Conservation (phyloP, 2,329 filamentous ascomycete species). For the Mycosphaerella arachidis region DNA sequence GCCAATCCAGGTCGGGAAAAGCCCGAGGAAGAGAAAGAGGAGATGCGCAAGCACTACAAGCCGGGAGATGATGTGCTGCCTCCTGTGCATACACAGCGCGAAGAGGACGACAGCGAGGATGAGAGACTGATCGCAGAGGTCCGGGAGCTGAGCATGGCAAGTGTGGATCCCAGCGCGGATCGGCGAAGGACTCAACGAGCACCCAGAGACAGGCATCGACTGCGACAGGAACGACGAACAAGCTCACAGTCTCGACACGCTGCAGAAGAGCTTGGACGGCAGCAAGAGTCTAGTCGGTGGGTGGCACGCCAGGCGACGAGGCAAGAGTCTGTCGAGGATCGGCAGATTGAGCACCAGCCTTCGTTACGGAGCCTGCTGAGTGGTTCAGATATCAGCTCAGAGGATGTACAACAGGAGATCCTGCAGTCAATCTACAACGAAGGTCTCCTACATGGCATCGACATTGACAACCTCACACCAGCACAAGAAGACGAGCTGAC, state of each 20-base stretch:
- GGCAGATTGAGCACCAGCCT: conserved; percentile 75
- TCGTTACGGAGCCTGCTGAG: conserved; percentile 82
- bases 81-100: conserved; percentile 53
- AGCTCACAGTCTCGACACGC: conserved; percentile 6
- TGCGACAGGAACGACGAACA: conserved; percentile 13
- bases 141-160: conserved; percentile 67
- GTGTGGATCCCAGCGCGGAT: conserved; percentile 45
- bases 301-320: conserved; percentile 7
- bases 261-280: conserved; percentile 5
- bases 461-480: conserved; percentile 80
- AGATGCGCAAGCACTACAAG: conserved; percentile 71
- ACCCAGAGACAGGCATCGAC: conserved; percentile 12
- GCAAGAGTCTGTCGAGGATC: conserved; percentile 21
- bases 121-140: conserved; percentile 66
- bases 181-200: conserved; percentile 22
- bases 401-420: conserved; percentile 81
- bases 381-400: conserved; percentile 68
- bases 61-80: conserved; percentile 78
- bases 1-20: conserved; percentile 73
- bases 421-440: conserved; percentile 84
- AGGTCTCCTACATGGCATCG: conserved; percentile 79
- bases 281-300: conserved; percentile 12
- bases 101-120: conserved; percentile 53
- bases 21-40: conserved; percentile 66
- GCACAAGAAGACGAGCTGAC: conserved; percentile 85